Percentiles rank a stretch among this genome's conserved stretches.
These are phyloP conservation scores for Mrakia blollopis DNA, from an alignment of 768 basidiomycete species.

Conservation along the genomic window DNA sequence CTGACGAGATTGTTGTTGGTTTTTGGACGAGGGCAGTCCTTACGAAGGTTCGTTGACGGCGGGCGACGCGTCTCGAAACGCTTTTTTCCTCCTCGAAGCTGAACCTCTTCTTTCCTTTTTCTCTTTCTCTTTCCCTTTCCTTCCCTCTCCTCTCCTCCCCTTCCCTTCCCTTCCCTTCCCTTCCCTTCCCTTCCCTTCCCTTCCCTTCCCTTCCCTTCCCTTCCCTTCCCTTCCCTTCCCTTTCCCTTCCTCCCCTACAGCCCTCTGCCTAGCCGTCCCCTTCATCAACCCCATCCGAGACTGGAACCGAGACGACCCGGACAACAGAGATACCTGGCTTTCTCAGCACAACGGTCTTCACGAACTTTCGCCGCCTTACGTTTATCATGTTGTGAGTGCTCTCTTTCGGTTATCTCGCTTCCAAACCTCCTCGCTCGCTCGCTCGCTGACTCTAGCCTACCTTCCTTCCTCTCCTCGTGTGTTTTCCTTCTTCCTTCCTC, in stretches of 20 bases:
- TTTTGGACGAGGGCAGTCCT: background rate
- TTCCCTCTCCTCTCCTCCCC: too few relatives aligned
- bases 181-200: too few relatives aligned
- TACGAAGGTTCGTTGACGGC: slow-evolving; percentile 8
- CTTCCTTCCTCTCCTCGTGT: background rate
- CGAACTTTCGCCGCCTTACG: slow-evolving; percentile 36
- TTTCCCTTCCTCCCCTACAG: too few relatives aligned
- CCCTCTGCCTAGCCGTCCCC: slow-evolving; percentile 34
- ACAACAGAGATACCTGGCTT: slow-evolving; percentile 37
- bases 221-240: too few relatives aligned
- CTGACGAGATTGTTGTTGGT: background rate
- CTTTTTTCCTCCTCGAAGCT: background rate
- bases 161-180: too few relatives aligned
- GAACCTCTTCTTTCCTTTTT: background rate
- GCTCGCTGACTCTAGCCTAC: background rate
- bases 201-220: too few relatives aligned
- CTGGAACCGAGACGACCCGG: slow-evolving; percentile 36
- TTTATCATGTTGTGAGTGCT: slow-evolving; percentile 37
- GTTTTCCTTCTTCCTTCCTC: background rate
- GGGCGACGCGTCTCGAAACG: background rate
- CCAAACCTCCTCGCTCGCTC: too few relatives aligned
- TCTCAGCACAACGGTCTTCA: slow-evolving; percentile 38
- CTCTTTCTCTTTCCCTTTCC: too few relatives aligned
- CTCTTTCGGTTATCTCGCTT: background rate
- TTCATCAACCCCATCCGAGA: slow-evolving; percentile 42